Conservation (phyloP, 345 rosid genomes). For the Isatis tinctoria region DNA sequence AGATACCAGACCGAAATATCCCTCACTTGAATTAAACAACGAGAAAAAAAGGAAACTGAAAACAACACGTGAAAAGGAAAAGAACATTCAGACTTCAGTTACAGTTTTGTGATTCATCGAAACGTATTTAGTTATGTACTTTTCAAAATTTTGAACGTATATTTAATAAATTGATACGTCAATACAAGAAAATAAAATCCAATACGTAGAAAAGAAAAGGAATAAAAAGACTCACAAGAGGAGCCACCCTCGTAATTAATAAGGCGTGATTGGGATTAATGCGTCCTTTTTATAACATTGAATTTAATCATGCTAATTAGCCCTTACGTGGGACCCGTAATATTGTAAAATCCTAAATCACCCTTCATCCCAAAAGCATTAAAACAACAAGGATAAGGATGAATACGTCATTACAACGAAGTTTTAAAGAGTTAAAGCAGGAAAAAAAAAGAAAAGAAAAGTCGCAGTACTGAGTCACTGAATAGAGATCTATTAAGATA, state of each 20-base stretch:
- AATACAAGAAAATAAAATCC: neutral
- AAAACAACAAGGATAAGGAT: neutral
- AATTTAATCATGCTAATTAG: slow-evolving; percentile 32
- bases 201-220: neutral
- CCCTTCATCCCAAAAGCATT: neutral
- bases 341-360: neutral
- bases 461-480: neutral
- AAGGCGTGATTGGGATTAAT: slow-evolving; percentile 38
- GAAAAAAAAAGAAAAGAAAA: neutral
- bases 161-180: neutral
- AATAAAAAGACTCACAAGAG: slow-evolving; percentile 11
- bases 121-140: neutral
- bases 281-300: slow-evolving; percentile 27
- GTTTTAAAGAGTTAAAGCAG: neutral
- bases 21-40: neutral
- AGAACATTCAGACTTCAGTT: neutral
- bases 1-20: neutral
- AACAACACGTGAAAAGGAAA: slow-evolving; percentile 3
- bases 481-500: too few relatives aligned
- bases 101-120: neutral
- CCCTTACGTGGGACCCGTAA: neutral
- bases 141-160: slow-evolving; percentile 8
- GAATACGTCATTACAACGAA: neutral
- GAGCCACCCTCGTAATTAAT: slow-evolving; percentile 23
- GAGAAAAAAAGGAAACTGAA: neutral